Base-by-base conservation (phyloP, 257 asterid species). In the Parsonsia alboflavescens region DNA sequence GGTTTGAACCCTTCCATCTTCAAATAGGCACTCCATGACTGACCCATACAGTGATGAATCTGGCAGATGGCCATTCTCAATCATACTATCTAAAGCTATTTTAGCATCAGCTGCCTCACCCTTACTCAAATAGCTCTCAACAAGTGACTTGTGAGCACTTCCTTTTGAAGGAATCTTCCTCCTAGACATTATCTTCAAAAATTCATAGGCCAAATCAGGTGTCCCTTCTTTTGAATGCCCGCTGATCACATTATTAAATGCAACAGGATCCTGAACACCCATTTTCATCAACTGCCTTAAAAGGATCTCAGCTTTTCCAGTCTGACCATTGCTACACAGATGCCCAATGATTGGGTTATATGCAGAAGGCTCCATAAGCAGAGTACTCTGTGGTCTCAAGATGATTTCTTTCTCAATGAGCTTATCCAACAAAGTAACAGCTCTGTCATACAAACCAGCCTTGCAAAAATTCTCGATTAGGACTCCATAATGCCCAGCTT, bases 401-500 rank as follows among this genome's bases (percentile, higher is more conserved):
- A 92, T 78, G 62, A 94, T 87, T 57, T 90, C 95, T 82, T 90
- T 94, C 86, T 92, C 97, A 54, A 90, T 71, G 24, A 94, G 91
- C 83, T 89, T 89, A 82, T 94, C 97, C 85, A 92, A 65, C 76
- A 88, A 78, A 75, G 85, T 82, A 59, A 88, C 87, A 50, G 95
- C 99, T 65, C 82, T 76, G 67, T 92, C 97, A 63, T 85, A 83
- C 19, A 80, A 74, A 64, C 96, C 93, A 57, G 90, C 87, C 78
- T 88, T 85, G 88, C 97, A 94, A 76, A 82, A 92, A 80, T 82
- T 90, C 85, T 92, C 96, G 30, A 95, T 90, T 78, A 92, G 74
- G 81, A 95, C 75, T 68, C 99, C 96, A 52, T 92, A 95, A 79
- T 95, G 96, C 54, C 97, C 99, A 68, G 99, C 93, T 83, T 92